Base-by-base conservation (phyloP, 192 early-diverging fungal genomes). In the Jimgerdemannia flammicorona region DNA sequence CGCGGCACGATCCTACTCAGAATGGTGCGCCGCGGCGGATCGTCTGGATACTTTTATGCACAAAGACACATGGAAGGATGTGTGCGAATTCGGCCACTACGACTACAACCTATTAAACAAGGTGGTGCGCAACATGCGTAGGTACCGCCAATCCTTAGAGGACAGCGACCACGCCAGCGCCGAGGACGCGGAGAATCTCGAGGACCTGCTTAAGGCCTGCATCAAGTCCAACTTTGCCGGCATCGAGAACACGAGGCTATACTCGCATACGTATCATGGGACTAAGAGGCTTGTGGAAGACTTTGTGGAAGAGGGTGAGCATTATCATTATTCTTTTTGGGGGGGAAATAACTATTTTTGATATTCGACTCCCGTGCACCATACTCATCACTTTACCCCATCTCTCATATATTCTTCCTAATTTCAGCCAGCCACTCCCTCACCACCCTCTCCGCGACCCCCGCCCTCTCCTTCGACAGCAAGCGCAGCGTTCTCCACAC, bases 151-250 rank as follows among this genome's bases (percentile, higher is more conserved):
- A 29, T 63, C 67, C 3, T n/a, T 68, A 6, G 67, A 68, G 67
- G 40, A 40, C 17, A 8, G 19, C 40, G 67, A 68, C 7, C 67
- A 68, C n/a, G 74, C 84, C 67, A 69, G 83, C 40, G 59, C 77
- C 20, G 80, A 83, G 19, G 76, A 78, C 43, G 81, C 77, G 7
- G n/a, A 67, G 14, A 79, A 75, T 20, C 81, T 88, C 40, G 86
- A 88, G 73, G 84, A 87, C 72, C 75, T 86, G 29, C 77, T 91
- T 3, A 81, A 84, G 7, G 85, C 82, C 54, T 91, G 88, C 14
- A 87, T 91, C 72, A 96, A 93, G 73, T 79, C 84, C 70, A 93
- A 96, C 77, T 89, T 93, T 78, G 93, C 87, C 39, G 92, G 92
- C 7, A 84, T 94, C 42, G 93, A 94, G 67, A 94, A 93, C 80